A percentile compares a stretch with the other conserved stretches of the same genome.
phyloP scores from a whole-genome alignment of 2,329 filamentous ascomycete species.

The Sporothrix inflata region DNA sequence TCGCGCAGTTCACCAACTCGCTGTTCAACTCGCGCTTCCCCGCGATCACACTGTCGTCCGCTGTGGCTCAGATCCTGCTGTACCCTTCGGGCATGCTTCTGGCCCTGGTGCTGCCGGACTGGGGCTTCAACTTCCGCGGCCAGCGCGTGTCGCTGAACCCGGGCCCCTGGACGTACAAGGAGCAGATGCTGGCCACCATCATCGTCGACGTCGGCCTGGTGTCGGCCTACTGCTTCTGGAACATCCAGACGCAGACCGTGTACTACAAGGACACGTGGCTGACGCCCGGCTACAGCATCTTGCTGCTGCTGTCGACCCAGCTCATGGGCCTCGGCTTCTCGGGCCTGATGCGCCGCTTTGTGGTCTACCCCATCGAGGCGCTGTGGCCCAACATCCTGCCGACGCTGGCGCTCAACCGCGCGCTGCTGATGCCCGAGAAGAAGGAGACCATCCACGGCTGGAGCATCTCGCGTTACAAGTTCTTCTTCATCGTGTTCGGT shows the following conservation, averaged over 20 bases:
- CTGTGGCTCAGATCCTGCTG: slow-evolving; percentile 61
- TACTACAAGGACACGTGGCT: slow-evolving; percentile 40
- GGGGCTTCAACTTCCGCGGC: slow-evolving; percentile 45
- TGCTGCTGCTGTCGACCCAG: slow-evolving; percentile 55
- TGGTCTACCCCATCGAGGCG: slow-evolving; percentile 55
- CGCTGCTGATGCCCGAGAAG: slow-evolving; percentile 50
- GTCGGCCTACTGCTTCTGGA: slow-evolving; percentile 31
- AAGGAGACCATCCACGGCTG: slow-evolving; percentile 41
- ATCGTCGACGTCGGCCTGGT: slow-evolving; percentile 61
- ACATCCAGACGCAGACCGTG: slow-evolving; percentile 53
- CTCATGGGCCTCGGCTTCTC: slow-evolving; percentile 61
- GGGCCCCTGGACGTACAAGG: slow-evolving; percentile 61
- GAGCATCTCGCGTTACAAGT: slow-evolving; percentile 45
- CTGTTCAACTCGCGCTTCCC: slow-evolving; percentile 60
- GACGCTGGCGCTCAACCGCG: slow-evolving; percentile 51
- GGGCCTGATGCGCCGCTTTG: slow-evolving; percentile 52
- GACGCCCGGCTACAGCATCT: slow-evolving; percentile 49
- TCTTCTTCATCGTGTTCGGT: slow-evolving; percentile 49
- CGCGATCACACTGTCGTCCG: slow-evolving; percentile 56
- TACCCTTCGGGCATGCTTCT: slow-evolving; percentile 58
- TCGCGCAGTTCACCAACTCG: slow-evolving; percentile 52
- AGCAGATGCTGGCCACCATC: slow-evolving; percentile 61
- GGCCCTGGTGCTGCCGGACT: slow-evolving; percentile 56
- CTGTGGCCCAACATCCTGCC: slow-evolving; percentile 56
- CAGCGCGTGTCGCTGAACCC: slow-evolving; percentile 55